Evolutionary conservation across 2,329 filamentous ascomycete species (phyloP).

Genomic region (Chrysoporthe puriensis): DNA sequence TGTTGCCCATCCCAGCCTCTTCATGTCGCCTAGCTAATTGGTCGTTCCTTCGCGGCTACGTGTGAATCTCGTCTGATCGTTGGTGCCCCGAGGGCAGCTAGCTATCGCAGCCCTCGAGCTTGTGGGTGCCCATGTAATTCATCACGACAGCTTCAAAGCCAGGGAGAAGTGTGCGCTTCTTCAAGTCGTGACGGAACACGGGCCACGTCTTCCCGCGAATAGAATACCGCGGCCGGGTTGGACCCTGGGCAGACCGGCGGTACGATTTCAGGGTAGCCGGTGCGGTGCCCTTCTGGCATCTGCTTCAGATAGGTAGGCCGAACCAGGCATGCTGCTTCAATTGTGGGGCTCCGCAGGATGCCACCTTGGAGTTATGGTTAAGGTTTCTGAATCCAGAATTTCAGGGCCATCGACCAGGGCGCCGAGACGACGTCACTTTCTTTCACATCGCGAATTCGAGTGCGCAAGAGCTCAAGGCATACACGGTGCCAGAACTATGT

Average conservation of each 20-base stretch:
- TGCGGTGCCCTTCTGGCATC: background rate
- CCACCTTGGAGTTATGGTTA: slow-evolving; percentile 17
- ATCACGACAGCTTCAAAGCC: background rate
- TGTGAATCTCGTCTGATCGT: background rate
- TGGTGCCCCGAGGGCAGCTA: background rate
- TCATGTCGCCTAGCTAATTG: background rate
- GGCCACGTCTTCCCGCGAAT: slow-evolving; percentile 25
- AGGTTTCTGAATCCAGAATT: slow-evolving; percentile 11
- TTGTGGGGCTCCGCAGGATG: slow-evolving; percentile 18
- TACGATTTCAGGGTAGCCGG: slow-evolving; percentile 1
- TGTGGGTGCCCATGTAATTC: slow-evolving; percentile 17
- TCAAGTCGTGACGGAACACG: slow-evolving; percentile 19
- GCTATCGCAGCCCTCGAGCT: slow-evolving; percentile 12
- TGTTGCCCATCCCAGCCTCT: background rate
- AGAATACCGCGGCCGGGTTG: slow-evolving; percentile 10
- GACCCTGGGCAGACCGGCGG: background rate
- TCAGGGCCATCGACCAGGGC: slow-evolving; percentile 13
- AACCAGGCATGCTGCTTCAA: slow-evolving; percentile 4
- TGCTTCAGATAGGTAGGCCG: slow-evolving; percentile 8
- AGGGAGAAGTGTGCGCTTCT: slow-evolving; percentile 3
- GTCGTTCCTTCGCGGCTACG: background rate
- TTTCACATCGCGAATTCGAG: background rate
- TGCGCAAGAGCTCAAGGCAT: background rate
- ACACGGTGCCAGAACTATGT: background rate
- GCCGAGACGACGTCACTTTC: slow-evolving; percentile 13